phyloP scores from a whole-genome alignment of 1,284 basidiomycete species.

The Vanrija sp. region DNA sequence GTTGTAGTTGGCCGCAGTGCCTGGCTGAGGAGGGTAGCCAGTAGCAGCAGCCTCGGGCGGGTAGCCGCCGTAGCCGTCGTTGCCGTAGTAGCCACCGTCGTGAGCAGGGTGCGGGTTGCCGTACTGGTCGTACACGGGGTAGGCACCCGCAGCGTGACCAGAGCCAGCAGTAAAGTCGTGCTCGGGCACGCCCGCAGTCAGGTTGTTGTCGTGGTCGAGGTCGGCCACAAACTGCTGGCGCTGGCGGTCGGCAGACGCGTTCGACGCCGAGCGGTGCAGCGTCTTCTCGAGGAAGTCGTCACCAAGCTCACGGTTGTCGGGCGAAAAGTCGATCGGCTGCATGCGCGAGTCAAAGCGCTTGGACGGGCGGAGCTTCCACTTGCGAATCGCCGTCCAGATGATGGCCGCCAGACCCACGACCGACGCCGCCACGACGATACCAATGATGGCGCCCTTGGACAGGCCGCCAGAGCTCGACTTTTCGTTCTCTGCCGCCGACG shows the following conservation, averaged over 20 bases:
- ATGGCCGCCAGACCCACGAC: slow-evolving; percentile 64
- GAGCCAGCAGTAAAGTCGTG: slow-evolving; percentile 78
- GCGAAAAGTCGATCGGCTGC: slow-evolving; percentile 58
- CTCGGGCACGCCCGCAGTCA: slow-evolving; percentile 36
- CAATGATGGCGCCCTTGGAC: slow-evolving; percentile 60
- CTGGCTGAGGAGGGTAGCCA: not conserved
- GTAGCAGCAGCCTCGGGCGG: not conserved
- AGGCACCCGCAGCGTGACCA: slow-evolving; percentile 21
- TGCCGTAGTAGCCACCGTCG: slow-evolving; percentile 10
- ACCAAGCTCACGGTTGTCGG: slow-evolving; percentile 59
- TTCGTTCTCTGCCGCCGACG: slow-evolving; percentile 17
- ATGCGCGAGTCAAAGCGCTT: slow-evolving; percentile 69
- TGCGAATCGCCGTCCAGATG: slow-evolving; percentile 82
- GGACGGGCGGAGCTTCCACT: slow-evolving; percentile 80
- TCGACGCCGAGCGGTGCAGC: slow-evolving; percentile 34
- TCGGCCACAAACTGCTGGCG: slow-evolving; percentile 39
- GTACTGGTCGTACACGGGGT: slow-evolving; percentile 19
- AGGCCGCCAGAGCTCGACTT: slow-evolving; percentile 29
- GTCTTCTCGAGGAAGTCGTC: slow-evolving; percentile 39
- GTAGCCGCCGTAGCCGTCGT: slow-evolving; percentile 5
- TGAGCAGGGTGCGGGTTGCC: slow-evolving; percentile 27
- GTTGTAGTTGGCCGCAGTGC: too few relatives aligned
- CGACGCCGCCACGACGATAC: slow-evolving; percentile 66
- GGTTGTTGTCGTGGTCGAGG: slow-evolving; percentile 29
- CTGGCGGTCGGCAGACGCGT: slow-evolving; percentile 36